These are phyloP conservation scores for Auriscalpium vulgare DNA, from an alignment of 768 basidiomycete genomes.

Conservation along the genomic window DNA sequence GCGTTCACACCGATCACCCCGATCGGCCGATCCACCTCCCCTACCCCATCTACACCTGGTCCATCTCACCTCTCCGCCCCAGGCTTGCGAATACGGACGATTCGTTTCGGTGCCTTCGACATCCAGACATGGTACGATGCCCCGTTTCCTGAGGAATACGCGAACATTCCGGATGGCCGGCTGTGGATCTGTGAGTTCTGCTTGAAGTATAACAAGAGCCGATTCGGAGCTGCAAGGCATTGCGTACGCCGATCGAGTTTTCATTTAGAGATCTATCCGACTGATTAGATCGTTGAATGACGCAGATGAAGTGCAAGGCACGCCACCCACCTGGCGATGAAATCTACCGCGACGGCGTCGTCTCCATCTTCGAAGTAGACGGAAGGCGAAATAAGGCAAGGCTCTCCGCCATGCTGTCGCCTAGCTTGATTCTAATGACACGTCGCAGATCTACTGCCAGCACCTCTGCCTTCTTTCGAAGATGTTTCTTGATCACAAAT, in stretches of 20 bases:
- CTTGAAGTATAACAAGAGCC: slow-evolving; percentile 94
- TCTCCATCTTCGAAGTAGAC: slow-evolving; percentile 97
- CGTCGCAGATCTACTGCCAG: slow-evolving; percentile 87
- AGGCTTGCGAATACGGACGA: slow-evolving; percentile 69
- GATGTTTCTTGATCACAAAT: slow-evolving; percentile 99
- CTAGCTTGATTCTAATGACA: background rate
- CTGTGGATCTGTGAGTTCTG: slow-evolving; percentile 99
- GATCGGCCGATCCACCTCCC: slow-evolving; percentile 22
- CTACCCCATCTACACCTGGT: slow-evolving; percentile 30
- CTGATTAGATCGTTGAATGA: background rate
- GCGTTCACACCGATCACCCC: slow-evolving; percentile 31
- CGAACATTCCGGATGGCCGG: slow-evolving; percentile 81
- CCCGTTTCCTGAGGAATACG: slow-evolving; percentile 97
- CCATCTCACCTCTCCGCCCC: slow-evolving; percentile 11
- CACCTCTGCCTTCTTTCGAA: slow-evolving; percentile 95
- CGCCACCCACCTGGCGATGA: slow-evolving; percentile 97
- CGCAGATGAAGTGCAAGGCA: slow-evolving; percentile 87
- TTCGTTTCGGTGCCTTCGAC: slow-evolving; percentile 86
- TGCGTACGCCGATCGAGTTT: slow-evolving; percentile 43
- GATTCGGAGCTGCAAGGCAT: slow-evolving; percentile 80
- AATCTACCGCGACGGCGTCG: slow-evolving; percentile 82
- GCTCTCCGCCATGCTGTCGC: background rate
- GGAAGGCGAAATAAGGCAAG: slow-evolving; percentile 92
- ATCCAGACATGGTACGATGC: slow-evolving; percentile 99
- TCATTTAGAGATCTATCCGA: background rate